Evolutionary conservation across 495 filamentous ascomycete species (phyloP), one percentile per base, ranked within the genome.

Genomic region (Hypomontagnella submonticulosa): DNA sequence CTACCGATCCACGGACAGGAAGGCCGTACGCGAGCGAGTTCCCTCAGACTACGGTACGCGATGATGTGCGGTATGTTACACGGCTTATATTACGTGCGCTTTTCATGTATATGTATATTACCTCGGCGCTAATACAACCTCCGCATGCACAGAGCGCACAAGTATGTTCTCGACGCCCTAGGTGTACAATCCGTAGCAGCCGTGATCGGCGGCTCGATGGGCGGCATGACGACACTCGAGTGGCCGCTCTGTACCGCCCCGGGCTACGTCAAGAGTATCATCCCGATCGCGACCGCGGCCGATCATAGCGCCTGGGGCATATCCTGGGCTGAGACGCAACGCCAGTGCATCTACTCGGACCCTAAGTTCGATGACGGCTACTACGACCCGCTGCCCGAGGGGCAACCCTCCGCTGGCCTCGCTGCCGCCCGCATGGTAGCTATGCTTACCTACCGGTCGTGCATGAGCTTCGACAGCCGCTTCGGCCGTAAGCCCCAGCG

Each of bases 371-470:
- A 66, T 23, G 68, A 72, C 34, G 76, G 76, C 4, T 71, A 70
- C 44, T 79, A 79, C 47, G 64, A 69, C 11, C 68, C 73, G 6
- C 23, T 19, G 11, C 76, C 76, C 0, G 70, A 67, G 30, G 70
- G 66, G 0, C 70, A 73, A 40, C 76, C 76, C 7, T 66, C 62
- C 0, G 51, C 55, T 1, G 76, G 76, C 4, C 59, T 79, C 11
- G 71, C 69, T 11, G 71, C 75, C 0, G 76, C 76, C 2, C 66
- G 76, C 20, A 79, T 76, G 76, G 72, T 77, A 2, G 75, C 76
- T n/a, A 76, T 77, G 72, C 72, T 79, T 12, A 77, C 76, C 1
- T 79, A 79, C 42, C 74, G 76, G 3, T 77, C 76, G 16, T 71
- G 57, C 33, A 56, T 61, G 18, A 75, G 73, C 10, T 77, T 78